These are phyloP conservation scores for Suhomyces terraborum DNA, from an alignment of 1,139 yeast species.

Conservation along the genomic window DNA sequence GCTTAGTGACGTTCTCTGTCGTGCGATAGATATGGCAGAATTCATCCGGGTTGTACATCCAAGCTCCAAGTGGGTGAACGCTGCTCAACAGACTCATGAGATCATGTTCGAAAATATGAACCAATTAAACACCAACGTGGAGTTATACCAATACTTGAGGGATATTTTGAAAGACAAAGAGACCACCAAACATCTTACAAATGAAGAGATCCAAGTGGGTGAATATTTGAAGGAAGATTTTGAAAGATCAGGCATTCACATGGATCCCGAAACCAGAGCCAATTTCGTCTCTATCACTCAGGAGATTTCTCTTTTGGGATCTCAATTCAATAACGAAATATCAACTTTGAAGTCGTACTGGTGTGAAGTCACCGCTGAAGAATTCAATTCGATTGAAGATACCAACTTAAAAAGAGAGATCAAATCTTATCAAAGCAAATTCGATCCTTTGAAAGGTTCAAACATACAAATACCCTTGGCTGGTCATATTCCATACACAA, in stretches of 20 bases:
- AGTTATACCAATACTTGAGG: conserved; percentile 61
- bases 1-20: conserved; percentile 82
- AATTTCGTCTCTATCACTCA: conserved; percentile 80
- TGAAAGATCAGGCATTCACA: conserved; percentile 85
- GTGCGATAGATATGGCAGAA: conserved; percentile 93
- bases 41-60: conserved; percentile 91
- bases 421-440: conserved; percentile 26
- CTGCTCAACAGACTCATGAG: conserved; percentile 89
- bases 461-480: conserved; percentile 59
- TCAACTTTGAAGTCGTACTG: conserved; percentile 45
- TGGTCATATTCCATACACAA: conserved; percentile 67
- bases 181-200: conserved; percentile 44
- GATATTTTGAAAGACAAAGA: conserved; percentile 50
- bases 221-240: conserved; percentile 79
- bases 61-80: conserved; percentile 62
- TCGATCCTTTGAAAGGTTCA: conserved; percentile 20
- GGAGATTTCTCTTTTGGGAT: conserved; percentile 79
- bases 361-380: conserved; percentile 37
- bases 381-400: conserved; percentile 34
- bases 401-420: conserved; percentile 30
- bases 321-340: conserved; percentile 66
- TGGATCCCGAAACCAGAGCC: conserved; percentile 66
- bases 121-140: conserved; percentile 81
- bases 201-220: conserved; percentile 85
- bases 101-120: conserved; percentile 94